Evolutionary conservation across 2,329 filamentous ascomycete species (phyloP), one percentile per base, ranked within the genome.

Genomic region (Xenoacremonium recifei): DNA sequence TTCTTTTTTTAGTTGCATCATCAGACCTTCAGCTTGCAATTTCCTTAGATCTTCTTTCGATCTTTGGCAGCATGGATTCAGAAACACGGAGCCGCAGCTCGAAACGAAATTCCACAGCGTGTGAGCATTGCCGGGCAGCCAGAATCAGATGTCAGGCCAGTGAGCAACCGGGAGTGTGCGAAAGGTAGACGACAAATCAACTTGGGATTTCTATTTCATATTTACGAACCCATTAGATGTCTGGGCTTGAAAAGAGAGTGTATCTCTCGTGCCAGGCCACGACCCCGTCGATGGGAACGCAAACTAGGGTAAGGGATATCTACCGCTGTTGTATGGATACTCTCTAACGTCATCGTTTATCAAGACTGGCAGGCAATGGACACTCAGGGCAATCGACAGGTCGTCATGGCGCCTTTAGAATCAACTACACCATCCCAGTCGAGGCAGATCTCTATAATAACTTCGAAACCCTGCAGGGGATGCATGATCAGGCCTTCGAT

Each of bases 81-180:
- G 23, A 27, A 13, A 27, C 9, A 27, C 23, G 23, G 13, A 13
- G 23, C 23, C 23, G 23, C 23, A 27, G 13, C 13, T 27, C 23
- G 23, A 27, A 27, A 27, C 23, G 23, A 27, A 27, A 27, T 13
- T 27, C 23, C 31, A 47, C 39, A 15, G 43, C 43, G 2, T 45
- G 43, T 23, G 43, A 45, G 21, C 30, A 45, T 32, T 45, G 43
- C 30, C 39, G 43, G 33, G 39, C 43, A 10, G 39, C 43, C 35
- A 45, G 40, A 23, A 35, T 36, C 13, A 42, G 20, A 21, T 45
- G 43, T 30, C 39, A 43, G 25, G 39, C 43, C 3, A 45, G 43
- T 35, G 43, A 45, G 39, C 43, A 42, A 9, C 39, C 43, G 9
- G 39, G 43, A 13, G 27, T 45, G 13, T 45, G 43, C n/a, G 30